Conservation (phyloP, 805 yeast genomes). For the Candida palmyrensis region DNA sequence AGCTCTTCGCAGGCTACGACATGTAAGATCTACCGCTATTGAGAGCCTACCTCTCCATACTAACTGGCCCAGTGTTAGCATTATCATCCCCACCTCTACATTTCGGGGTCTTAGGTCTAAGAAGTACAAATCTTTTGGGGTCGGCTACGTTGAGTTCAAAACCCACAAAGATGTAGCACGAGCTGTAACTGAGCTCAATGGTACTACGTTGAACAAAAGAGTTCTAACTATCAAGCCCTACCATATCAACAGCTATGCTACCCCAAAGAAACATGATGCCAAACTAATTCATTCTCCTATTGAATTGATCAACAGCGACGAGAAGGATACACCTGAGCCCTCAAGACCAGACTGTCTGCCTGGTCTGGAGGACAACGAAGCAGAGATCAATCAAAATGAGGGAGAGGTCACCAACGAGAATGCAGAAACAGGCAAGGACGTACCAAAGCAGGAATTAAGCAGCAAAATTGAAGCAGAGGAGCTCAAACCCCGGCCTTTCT, state of each 20-base stretch:
- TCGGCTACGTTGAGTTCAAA: slow-evolving; percentile 38
- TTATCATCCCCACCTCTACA: slow-evolving; percentile 52
- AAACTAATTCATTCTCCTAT: neutral
- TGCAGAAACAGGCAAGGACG: neutral
- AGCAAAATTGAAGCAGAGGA: no score
- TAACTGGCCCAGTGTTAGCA: slow-evolving; percentile 20
- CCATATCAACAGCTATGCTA: slow-evolving; percentile 1
- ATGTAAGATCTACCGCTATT: slow-evolving; percentile 37
- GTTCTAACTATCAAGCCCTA: slow-evolving; percentile 29
- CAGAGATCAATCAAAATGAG: neutral
- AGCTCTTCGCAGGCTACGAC: slow-evolving; percentile 37
- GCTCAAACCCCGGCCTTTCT: slow-evolving; percentile 12
- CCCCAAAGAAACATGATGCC: neutral
- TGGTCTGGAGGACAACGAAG: neutral
- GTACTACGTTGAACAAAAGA: slow-evolving; percentile 22
- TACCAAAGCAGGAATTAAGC: neutral
- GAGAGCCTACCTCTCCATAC: slow-evolving; percentile 1
- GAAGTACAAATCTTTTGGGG: slow-evolving; percentile 50
- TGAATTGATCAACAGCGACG: no score
- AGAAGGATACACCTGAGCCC: no score
- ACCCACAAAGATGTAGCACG: slow-evolving; percentile 21
- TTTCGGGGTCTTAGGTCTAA: slow-evolving; percentile 39
- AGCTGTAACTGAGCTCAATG: slow-evolving; percentile 22
- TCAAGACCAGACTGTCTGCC: no score
- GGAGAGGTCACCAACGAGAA: neutral